Evolutionary conservation across 495 filamentous ascomycete genomes (phyloP), one percentile per base, ranked within the genome.

Genomic region (Xylaria bambusicola): DNA sequence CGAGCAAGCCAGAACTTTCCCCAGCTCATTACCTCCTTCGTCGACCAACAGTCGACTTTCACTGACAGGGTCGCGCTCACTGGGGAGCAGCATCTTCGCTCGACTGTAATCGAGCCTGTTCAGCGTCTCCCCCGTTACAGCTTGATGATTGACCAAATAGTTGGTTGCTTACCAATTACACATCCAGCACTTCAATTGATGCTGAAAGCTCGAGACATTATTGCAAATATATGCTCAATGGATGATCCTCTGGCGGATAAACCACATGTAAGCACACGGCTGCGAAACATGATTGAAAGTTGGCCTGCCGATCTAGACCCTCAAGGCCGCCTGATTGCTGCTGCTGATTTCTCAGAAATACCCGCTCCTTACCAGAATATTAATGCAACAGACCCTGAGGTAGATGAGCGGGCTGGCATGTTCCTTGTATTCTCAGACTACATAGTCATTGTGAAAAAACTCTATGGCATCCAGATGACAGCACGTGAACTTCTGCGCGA

Each of bases 71-170:
- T 97, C 1, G 86, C 90, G 40, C 85, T 93, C 54, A 89, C 87
- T 9, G 95, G 94, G 38, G 94, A 99, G 69, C 95, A 99, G 66
- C 80, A 85, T 55, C 78, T 99, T 29, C 90, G 91, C 38, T 97
- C 93, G n/a, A 79, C 93, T 51, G 80, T 98, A 42, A 98, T 98
- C 73, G 94, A 99, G 73, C 94, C 94, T 0, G 92, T 99, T 8
- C 94, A 99, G 71, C 82, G 94, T 23, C 81, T 99, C 51, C 94
- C 94, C 38, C 89, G 94, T 6, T 99, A 99, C 71, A 96, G 88
- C 68, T 78, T 99, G 7, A 86, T 97, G 63, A 96, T 99, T 62
- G 95, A 98, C 74, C 93, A 93, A 62, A 97, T 99, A 72, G 82
- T 91, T 51, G 84, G 86, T 61, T 88, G 86, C 61, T 80, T 99